Percentiles rank a stretch among this genome's conserved stretches.
phyloP scores from a whole-genome alignment of 169 alveolate genomes.

The Eimeria tenella region DNA sequence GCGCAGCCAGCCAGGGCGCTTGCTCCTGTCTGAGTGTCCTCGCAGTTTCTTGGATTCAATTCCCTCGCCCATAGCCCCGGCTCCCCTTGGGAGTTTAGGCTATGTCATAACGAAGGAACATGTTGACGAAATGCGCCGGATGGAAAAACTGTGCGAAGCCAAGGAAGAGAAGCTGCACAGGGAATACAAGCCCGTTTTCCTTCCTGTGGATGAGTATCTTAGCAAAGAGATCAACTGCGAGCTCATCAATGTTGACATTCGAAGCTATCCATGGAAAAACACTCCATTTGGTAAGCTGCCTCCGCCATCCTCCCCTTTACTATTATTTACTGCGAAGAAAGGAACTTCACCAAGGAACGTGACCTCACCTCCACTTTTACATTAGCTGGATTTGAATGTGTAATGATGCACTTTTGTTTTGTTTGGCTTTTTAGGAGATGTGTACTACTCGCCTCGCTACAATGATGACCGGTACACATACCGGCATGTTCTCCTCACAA shows the following conservation, averaged over 20 bases:
- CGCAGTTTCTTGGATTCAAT: constrained; percentile 43
- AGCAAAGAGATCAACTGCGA: constrained; percentile 76
- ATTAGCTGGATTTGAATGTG: background rate
- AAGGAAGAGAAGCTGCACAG: constrained; percentile 20
- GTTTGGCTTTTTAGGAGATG: constrained; percentile 84
- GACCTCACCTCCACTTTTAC: background rate
- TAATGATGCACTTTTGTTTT: background rate
- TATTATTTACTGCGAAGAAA: background rate
- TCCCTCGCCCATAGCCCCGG: constrained; percentile 45
- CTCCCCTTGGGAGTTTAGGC: background rate
- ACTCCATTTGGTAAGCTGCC: constrained; percentile 71
- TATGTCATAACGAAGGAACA: constrained; percentile 37
- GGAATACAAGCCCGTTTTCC: constrained; percentile 49
- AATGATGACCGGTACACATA: constrained; percentile 89
- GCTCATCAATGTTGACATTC: constrained; percentile 66
- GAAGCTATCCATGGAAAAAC: constrained; percentile 70
- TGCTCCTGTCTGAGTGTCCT: constrained; percentile 5
- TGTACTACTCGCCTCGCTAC: constrained; percentile 90
- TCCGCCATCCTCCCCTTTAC: background rate
- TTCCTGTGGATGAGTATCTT: constrained; percentile 65
- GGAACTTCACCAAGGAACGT: background rate
- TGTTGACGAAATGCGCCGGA: constrained; percentile 12
- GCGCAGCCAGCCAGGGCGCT: background rate
- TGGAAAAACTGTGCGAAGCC: constrained; percentile 12
- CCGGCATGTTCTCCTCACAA: constrained; percentile 88